Conservation (phyloP, 192 early-diverging fungal species). For the Linnemannia schmuckeri region DNA sequence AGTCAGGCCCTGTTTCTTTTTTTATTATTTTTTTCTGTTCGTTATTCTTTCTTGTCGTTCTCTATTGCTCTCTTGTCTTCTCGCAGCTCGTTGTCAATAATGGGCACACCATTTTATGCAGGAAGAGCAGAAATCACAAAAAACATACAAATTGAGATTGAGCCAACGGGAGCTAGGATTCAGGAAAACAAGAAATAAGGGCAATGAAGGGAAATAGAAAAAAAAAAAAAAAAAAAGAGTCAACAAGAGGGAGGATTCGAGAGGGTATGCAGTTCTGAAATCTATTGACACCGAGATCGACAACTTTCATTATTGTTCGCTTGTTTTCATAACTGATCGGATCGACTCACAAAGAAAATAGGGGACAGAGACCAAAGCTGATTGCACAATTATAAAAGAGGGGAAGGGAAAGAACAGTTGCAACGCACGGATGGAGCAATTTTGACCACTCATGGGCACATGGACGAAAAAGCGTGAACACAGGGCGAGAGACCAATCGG, state of each 20-base stretch:
- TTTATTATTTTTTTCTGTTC: neutral
- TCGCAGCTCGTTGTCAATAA: neutral
- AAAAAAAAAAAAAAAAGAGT: neutral
- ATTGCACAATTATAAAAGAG: no score
- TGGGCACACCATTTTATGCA: neutral
- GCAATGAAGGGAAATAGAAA: neutral
- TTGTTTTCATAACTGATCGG: neutral
- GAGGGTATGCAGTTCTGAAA: neutral
- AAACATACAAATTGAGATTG: neutral
- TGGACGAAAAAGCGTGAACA: neutral
- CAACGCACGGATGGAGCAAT: neutral
- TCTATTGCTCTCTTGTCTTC: neutral
- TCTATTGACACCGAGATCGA: neutral
- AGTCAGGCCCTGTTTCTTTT: neutral
- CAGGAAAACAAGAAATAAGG: neutral
- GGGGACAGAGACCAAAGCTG: neutral
- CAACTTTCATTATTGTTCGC: neutral
- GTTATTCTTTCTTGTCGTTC: neutral
- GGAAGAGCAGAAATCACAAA: neutral
- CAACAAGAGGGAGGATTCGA: neutral
- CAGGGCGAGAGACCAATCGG: neutral
- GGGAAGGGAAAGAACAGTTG: neutral
- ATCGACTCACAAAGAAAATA: neutral
- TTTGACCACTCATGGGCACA: neutral
- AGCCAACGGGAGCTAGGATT: neutral